Conservation (phyloP, 2,329 filamentous ascomycete species). For the Tolypocladium sp. region DNA sequence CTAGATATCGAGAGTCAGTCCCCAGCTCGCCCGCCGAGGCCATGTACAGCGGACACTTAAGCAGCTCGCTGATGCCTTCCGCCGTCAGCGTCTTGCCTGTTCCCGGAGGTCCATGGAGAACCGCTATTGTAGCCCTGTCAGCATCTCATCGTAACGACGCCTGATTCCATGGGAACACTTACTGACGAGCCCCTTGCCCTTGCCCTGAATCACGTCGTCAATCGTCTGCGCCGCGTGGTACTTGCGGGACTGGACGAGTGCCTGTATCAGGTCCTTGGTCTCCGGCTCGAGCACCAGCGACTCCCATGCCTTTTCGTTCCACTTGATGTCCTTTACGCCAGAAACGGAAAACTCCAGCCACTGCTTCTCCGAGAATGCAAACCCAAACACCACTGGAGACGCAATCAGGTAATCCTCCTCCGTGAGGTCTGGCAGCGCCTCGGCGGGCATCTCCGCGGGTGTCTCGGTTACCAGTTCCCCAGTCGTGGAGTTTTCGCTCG, state of each 20-base stretch:
- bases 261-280: slow-evolving; percentile 58
- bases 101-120: slow-evolving; percentile 77
- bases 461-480: slow-evolving; percentile 2
- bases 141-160: background rate
- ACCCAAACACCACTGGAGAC: slow-evolving; percentile 77
- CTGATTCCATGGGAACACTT: slow-evolving; percentile 13
- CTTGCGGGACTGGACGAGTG: slow-evolving; percentile 75
- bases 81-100: slow-evolving; percentile 86
- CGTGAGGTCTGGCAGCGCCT: slow-evolving; percentile 19
- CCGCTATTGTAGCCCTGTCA: slow-evolving; percentile 27
- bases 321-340: slow-evolving; percentile 69
- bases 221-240: slow-evolving; percentile 74
- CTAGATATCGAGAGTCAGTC: slow-evolving; percentile 64
- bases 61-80: slow-evolving; percentile 75
- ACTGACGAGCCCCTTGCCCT: slow-evolving; percentile 75
- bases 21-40: slow-evolving; percentile 76
- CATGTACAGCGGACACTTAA: slow-evolving; percentile 76
- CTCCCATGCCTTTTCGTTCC: slow-evolving; percentile 76
- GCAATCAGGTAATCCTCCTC: slow-evolving; percentile 74
- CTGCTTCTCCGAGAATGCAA: slow-evolving; percentile 78
- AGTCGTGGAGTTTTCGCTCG: background rate
- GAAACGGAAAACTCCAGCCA: slow-evolving; percentile 86
- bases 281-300: slow-evolving; percentile 63
- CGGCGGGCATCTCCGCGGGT: slow-evolving; percentile 6
- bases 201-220: slow-evolving; percentile 74